Percentiles rank a stretch among this genome's conserved stretches.
phyloP scores from a whole-genome alignment of 2,329 filamentous ascomycete genomes.

The Pseudogymnoascus sp. region DNA sequence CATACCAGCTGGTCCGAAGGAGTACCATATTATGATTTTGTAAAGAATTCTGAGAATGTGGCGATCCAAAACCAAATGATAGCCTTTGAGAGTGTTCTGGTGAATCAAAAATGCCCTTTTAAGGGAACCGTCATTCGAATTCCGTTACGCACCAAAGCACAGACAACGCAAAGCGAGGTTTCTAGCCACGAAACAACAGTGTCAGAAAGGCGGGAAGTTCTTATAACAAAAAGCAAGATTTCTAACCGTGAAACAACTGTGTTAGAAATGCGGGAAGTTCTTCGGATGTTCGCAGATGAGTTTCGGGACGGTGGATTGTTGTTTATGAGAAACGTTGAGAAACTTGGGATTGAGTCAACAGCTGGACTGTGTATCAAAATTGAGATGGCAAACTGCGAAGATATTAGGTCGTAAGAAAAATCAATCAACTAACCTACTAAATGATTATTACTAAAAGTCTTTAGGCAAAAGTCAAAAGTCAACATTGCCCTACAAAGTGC shows the following conservation, averaged over 20 bases:
- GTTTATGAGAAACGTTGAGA: constrained; percentile 29
- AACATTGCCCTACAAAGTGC: background rate
- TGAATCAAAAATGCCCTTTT: constrained; percentile 16
- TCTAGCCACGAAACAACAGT: constrained; percentile 20
- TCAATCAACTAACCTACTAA: background rate
- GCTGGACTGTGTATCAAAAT: constrained; percentile 15
- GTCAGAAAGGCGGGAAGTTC: constrained; percentile 24
- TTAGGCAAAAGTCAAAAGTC: background rate
- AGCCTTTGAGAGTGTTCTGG: constrained; percentile 25
- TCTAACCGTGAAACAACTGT: background rate
- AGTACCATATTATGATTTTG: constrained; percentile 29
- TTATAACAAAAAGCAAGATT: constrained; percentile 13
- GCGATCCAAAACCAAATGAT: constrained; percentile 28
- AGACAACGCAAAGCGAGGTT: constrained; percentile 27
- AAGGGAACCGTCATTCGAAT: constrained; percentile 32
- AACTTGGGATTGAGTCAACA: constrained; percentile 18
- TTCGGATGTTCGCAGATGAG: background rate
- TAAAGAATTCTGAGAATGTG: constrained; percentile 17
- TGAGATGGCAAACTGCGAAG: constrained; percentile 14
- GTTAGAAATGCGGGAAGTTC: background rate
- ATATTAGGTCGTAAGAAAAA: constrained; percentile 17
- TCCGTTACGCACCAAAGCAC: constrained; percentile 26
- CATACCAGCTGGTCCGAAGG: constrained; percentile 11
- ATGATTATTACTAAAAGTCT: background rate
- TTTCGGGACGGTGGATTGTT: constrained; percentile 23